These are phyloP conservation scores for Myxozyma vanderwaltii DNA, from an alignment of 805 yeast genomes.

Conservation along the genomic window DNA sequence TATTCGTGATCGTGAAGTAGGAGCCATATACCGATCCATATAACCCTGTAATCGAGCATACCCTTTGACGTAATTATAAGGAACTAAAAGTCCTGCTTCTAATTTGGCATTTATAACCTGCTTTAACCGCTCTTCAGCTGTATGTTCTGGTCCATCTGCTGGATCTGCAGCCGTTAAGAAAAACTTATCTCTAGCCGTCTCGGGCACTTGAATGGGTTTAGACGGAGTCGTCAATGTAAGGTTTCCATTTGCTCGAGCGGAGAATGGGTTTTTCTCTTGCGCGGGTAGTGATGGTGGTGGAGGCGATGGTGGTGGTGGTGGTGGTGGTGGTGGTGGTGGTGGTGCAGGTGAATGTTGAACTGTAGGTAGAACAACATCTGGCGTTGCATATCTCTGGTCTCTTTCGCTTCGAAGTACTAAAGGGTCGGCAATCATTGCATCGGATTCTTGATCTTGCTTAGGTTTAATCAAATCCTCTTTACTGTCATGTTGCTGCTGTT, in stretches of 20 bases:
- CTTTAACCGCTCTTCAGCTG: slow-evolving; percentile 89
- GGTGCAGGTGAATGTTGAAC: not conserved
- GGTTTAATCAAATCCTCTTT: not conserved
- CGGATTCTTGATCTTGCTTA: not conserved
- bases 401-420: not conserved
- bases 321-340: not conserved
- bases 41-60: slow-evolving; percentile 85
- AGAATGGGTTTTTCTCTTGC: slow-evolving; percentile 5
- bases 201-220: slow-evolving; percentile 39
- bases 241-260: slow-evolving; percentile 26
- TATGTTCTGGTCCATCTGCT: slow-evolving; percentile 70
- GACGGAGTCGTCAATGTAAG: slow-evolving; percentile 24
- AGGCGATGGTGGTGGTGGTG: not conserved
- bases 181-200: slow-evolving; percentile 87
- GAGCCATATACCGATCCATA: slow-evolving; percentile 91
- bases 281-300: not conserved
- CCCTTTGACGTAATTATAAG: slow-evolving; percentile 92
- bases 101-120: slow-evolving; percentile 92
- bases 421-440: not conserved
- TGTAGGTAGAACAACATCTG: slow-evolving; percentile 2
- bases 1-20: slow-evolving; percentile 78
- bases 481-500: not conserved
- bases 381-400: not conserved
- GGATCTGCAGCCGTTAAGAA: slow-evolving; percentile 97
- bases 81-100: slow-evolving; percentile 89